phyloP scores from a whole-genome alignment of 2,329 filamentous ascomycete species.

The Hypocreales sp. region DNA sequence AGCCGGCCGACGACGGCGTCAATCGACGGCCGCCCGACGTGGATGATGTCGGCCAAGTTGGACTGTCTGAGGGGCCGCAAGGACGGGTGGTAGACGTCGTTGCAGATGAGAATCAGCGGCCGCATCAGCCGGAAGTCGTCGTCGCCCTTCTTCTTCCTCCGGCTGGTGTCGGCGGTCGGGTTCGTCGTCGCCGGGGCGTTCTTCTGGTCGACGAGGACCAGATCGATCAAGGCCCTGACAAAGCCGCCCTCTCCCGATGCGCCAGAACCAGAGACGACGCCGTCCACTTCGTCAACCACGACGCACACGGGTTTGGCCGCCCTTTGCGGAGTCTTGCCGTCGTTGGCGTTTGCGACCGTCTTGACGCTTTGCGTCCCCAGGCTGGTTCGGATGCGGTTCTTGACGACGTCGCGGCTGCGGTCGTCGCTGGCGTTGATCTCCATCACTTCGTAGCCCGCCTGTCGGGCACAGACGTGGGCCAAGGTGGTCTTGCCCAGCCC shows the following conservation, averaged over 20 bases:
- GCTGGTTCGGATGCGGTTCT: constrained; percentile 78
- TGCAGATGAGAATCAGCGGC: constrained; percentile 88
- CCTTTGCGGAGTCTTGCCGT: constrained; percentile 44
- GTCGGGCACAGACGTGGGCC: constrained; percentile 86
- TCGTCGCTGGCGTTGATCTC: constrained; percentile 98
- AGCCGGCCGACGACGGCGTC: constrained; percentile 74
- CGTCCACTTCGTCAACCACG: constrained; percentile 92
- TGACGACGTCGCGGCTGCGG: constrained; percentile 76
- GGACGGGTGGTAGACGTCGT: constrained; percentile 88
- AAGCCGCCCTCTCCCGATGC: constrained; percentile 81
- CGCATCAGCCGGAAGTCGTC: constrained; percentile 66
- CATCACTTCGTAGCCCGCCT: constrained; percentile 90
- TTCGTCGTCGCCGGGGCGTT: constrained; percentile 32
- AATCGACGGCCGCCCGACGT: constrained; percentile 75
- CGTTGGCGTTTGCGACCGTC: constrained; percentile 45
- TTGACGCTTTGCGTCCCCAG: constrained; percentile 91
- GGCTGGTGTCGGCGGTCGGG: constrained; percentile 5
- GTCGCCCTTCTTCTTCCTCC: constrained; percentile 61
- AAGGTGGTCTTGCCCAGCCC: constrained; percentile 92
- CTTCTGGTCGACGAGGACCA: constrained; percentile 74
- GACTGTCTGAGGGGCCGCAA: constrained; percentile 78
- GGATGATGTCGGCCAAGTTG: constrained; percentile 72
- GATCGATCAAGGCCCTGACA: constrained; percentile 83
- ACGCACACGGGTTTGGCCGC: constrained; percentile 80
- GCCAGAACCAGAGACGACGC: constrained; percentile 69